Conservation (phyloP, 108 stramenopile species). For the Nitzschia sp. region DNA sequence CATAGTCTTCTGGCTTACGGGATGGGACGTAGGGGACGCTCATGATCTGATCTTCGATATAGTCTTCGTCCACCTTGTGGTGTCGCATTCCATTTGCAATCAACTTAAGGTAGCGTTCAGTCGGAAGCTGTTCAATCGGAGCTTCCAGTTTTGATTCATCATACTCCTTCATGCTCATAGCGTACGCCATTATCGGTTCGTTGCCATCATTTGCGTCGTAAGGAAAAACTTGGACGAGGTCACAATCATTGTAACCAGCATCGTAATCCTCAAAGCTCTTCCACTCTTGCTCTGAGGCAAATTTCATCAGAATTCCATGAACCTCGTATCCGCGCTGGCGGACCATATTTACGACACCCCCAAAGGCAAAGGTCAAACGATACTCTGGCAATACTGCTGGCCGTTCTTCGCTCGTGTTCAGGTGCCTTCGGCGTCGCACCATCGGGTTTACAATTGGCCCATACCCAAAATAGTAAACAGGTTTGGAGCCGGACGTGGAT, state of each 20-base stretch:
- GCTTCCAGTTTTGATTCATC: conserved; percentile 8
- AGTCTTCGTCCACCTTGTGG: conserved; percentile 22
- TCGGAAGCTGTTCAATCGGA: conserved; percentile 21
- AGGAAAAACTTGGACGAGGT: conserved; percentile 8
- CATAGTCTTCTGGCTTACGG: conserved; percentile 17
- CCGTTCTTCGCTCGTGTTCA: conserved; percentile 1
- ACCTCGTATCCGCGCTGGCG: conserved; percentile 31
- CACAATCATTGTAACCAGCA: conserved; percentile 4
- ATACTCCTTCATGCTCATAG: conserved; percentile 13
- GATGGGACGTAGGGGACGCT: conserved; percentile 16
- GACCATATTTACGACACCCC: conserved; percentile 29
- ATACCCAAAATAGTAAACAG: conserved; percentile 37
- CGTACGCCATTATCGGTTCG: conserved; percentile 12
- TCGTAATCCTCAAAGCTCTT: conserved; percentile 19
- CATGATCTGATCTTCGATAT: conserved; percentile 29
- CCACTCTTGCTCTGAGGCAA: conserved; percentile 18
- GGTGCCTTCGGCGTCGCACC: conserved; percentile 18
- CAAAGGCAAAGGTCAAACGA: conserved; percentile 29
- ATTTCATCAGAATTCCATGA: conserved; percentile 34
- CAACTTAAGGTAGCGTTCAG: conserved; percentile 38
- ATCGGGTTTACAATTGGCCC: conserved; percentile 38
- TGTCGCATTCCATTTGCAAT: conserved; percentile 32
- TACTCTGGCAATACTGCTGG: conserved; percentile 28
- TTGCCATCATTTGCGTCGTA: conserved; percentile 16
- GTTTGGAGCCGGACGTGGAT: background rate